These are phyloP conservation scores for Heliamphora pulchella DNA, from an alignment of 179 eudicot genomes.

Conservation along the genomic window DNA sequence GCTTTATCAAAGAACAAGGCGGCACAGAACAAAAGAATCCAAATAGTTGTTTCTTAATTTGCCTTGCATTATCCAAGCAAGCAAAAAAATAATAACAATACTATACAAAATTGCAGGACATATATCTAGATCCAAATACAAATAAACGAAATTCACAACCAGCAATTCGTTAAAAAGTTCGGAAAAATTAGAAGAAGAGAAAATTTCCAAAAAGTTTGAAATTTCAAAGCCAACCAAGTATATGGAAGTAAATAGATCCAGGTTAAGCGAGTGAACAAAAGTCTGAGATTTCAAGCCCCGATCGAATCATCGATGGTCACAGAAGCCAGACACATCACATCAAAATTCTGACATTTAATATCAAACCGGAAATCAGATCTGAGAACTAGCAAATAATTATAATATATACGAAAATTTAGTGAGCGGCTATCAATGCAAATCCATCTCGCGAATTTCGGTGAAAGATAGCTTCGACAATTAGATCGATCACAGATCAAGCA, in stretches of 20 bases:
- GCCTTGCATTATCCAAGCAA: not conserved
- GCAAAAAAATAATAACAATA: not conserved
- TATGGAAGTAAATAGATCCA: not conserved
- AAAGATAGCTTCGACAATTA: not conserved
- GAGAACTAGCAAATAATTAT: not conserved
- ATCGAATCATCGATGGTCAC: not conserved
- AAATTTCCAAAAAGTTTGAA: not conserved
- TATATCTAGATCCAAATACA: not conserved
- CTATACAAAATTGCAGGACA: not conserved
- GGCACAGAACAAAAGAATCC: not conserved
- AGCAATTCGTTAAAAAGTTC: not conserved
- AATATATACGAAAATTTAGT: not conserved
- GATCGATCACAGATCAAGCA: not conserved
- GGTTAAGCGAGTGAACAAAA: not conserved
- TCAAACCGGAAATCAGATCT: conserved; percentile 7
- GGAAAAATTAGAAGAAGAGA: not conserved
- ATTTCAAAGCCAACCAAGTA: not conserved
- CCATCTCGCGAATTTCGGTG: not conserved
- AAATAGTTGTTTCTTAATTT: not conserved
- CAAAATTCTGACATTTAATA: not conserved
- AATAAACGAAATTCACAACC: not conserved
- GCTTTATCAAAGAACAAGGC: not conserved
- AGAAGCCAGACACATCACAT: not conserved
- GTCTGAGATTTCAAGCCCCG: not conserved
- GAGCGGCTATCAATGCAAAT: not conserved